Percentiles rank a stretch among this genome's conserved stretches.
These are phyloP conservation scores for Paxillus involutus DNA, from an alignment of 768 basidiomycete genomes.

Conservation along the genomic window DNA sequence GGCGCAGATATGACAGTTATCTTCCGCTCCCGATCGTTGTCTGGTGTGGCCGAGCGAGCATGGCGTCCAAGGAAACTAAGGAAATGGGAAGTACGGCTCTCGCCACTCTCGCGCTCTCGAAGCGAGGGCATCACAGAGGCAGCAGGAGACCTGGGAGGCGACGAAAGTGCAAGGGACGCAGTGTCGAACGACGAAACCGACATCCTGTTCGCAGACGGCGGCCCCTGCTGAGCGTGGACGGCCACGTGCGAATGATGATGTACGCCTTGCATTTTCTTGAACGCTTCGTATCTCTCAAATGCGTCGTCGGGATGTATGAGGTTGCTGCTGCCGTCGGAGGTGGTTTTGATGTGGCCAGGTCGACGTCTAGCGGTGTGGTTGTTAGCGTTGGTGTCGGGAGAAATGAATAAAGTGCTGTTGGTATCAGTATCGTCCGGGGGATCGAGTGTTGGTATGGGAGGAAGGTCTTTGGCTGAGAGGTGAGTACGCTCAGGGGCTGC, in stretches of 20 bases:
- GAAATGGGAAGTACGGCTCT: conserved; percentile 48
- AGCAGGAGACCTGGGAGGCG: conserved; percentile 42
- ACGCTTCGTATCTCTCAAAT: conserved; percentile 87
- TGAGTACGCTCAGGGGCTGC: conserved; percentile 16
- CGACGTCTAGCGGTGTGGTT: neutral
- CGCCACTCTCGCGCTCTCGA: conserved; percentile 30
- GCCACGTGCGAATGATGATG: conserved; percentile 7
- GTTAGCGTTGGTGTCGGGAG: conserved; percentile 1
- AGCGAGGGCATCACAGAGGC: conserved; percentile 30
- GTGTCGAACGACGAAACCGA: conserved; percentile 65
- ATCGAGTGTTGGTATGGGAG: conserved; percentile 44
- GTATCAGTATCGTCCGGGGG: conserved; percentile 18
- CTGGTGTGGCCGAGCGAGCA: conserved; percentile 46
- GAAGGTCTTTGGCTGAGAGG: conserved; percentile 49
- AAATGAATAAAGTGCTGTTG: neutral
- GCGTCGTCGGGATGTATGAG: conserved; percentile 67
- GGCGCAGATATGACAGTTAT: conserved; percentile 69
- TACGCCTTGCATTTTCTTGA: conserved; percentile 51
- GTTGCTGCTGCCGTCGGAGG: conserved; percentile 14
- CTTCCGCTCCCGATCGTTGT: conserved; percentile 43
- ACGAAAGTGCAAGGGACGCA: conserved; percentile 27
- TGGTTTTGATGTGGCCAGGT: conserved; percentile 5
- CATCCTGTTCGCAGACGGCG: conserved; percentile 41
- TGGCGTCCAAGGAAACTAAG: conserved; percentile 62
- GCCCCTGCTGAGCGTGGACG: neutral